Conservation (phyloP, 139 green algal species). For the Parachlorella kessleri region DNA sequence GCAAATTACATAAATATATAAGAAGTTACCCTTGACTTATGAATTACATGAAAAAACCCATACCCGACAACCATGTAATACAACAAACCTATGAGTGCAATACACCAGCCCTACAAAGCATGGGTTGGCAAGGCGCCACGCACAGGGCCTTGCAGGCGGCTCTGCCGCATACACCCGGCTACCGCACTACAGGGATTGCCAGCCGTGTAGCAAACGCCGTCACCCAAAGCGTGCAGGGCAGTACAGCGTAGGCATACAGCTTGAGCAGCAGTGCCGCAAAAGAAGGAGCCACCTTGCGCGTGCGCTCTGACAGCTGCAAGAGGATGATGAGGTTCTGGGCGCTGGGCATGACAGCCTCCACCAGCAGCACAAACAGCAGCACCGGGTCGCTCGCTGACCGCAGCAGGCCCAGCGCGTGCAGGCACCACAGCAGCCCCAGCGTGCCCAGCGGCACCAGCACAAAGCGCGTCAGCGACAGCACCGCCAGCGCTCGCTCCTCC, state of each 20-base stretch:
- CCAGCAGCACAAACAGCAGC: slow-evolving; percentile 47
- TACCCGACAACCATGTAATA: too few species aligned
- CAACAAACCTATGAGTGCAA: too few species aligned
- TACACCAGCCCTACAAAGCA: too few species aligned
- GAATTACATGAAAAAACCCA: too few species aligned
- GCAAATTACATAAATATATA: too few species aligned
- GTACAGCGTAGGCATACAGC: slow-evolving; percentile 48
- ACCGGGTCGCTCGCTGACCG: slow-evolving; percentile 45
- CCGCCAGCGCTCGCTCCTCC: slow-evolving; percentile 44
- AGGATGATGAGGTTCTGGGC: slow-evolving; percentile 71
- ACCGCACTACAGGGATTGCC: slow-evolving; percentile 32
- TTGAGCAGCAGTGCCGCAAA: slow-evolving; percentile 57
- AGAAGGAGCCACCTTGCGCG: slow-evolving; percentile 34
- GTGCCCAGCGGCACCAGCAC: slow-evolving; percentile 50
- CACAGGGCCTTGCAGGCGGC: too few species aligned
- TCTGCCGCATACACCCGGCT: too few species aligned
- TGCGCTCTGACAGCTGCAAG: slow-evolving; percentile 48
- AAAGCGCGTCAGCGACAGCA: slow-evolving; percentile 45
- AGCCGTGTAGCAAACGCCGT: slow-evolving; percentile 51
- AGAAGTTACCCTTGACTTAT: too few species aligned
- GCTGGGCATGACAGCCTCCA: slow-evolving; percentile 61
- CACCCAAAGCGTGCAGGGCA: slow-evolving; percentile 61
- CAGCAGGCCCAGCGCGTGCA: slow-evolving; percentile 23
- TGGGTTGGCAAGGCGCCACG: too few species aligned
- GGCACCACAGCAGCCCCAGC: slow-evolving; percentile 25